These are phyloP conservation scores for Manihot esculenta DNA, from an alignment of 441 rosid species.

Conservation along the genomic window DNA sequence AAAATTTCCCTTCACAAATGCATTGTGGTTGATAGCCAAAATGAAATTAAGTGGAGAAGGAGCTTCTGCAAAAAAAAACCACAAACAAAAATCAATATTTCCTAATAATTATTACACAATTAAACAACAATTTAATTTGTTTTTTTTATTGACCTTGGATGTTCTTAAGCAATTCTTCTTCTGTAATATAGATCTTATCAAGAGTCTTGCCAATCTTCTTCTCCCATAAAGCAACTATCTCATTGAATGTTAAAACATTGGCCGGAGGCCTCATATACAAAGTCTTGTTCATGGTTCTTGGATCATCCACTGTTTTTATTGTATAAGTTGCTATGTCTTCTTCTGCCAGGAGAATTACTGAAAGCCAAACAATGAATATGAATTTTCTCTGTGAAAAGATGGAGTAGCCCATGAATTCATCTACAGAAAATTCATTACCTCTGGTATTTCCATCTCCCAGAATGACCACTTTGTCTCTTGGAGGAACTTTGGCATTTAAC, in stretches of 20 bases:
- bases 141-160: slow-evolving; percentile 22
- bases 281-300: slow-evolving; percentile 60
- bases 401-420: no score
- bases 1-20: no score
- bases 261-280: slow-evolving; percentile 48
- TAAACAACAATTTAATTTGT: no score
- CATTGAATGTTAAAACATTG: slow-evolving; percentile 52
- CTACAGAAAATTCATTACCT: slow-evolving; percentile 31
- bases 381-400: no score
- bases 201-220: slow-evolving; percentile 53
- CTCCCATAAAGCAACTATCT: slow-evolving; percentile 60
- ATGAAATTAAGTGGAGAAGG: no score
- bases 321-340: slow-evolving; percentile 58
- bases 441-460: slow-evolving; percentile 57
- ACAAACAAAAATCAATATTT: no score
- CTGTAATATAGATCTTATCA: slow-evolving; percentile 45
- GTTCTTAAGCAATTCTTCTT: slow-evolving; percentile 49
- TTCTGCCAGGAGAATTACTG: slow-evolving; percentile 54
- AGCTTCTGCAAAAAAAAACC: no score
- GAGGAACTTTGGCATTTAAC: no score
- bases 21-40: no score
- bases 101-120: no score
- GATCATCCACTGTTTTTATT: slow-evolving; percentile 58
- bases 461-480: slow-evolving; percentile 37
- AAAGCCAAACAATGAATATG: not conserved